These are phyloP conservation scores for Gossypium arboreum DNA, from an alignment of 345 rosid genomes.

Conservation along the genomic window DNA sequence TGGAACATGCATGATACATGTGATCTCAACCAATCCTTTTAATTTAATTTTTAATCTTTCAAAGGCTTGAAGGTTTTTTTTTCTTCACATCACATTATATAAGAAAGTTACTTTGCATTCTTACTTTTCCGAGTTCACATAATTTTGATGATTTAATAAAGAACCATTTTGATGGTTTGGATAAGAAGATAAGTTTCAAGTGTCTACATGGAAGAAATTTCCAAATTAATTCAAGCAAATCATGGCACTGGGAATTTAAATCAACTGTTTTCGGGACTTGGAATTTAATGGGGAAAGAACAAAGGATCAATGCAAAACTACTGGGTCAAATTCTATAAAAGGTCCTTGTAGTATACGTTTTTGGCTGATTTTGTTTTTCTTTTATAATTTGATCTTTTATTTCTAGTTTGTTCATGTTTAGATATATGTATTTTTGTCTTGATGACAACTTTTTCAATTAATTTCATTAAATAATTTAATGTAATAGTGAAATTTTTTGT, in stretches of 20 bases:
- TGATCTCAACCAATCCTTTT: not conserved
- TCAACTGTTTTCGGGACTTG: not conserved
- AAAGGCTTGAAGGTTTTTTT: not conserved
- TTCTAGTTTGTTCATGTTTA: too few relatives aligned
- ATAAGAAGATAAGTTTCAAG: conserved; percentile 4
- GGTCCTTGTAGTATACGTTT: too few relatives aligned
- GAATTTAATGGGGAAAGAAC: not conserved
- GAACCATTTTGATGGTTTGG: not conserved
- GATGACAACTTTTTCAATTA: too few relatives aligned
- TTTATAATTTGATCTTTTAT: not conserved
- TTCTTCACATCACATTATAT: conserved; percentile 1
- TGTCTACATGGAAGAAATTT: not conserved
- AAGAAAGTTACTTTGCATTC: not conserved
- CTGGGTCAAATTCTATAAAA: not conserved
- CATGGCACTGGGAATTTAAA: not conserved
- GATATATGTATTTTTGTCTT: too few relatives aligned
- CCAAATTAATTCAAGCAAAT: not conserved
- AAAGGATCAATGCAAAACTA: not conserved
- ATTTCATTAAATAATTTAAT: too few relatives aligned
- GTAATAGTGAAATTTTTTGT: too few relatives aligned
- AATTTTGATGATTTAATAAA: not conserved
- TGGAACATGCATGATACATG: not conserved
- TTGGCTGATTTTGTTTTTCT: too few relatives aligned
- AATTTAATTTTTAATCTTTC: not conserved
- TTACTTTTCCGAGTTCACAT: not conserved